Evolutionary conservation across 164 flowering plant species (phyloP).

Genomic region (Macadamia integrifolia): DNA sequence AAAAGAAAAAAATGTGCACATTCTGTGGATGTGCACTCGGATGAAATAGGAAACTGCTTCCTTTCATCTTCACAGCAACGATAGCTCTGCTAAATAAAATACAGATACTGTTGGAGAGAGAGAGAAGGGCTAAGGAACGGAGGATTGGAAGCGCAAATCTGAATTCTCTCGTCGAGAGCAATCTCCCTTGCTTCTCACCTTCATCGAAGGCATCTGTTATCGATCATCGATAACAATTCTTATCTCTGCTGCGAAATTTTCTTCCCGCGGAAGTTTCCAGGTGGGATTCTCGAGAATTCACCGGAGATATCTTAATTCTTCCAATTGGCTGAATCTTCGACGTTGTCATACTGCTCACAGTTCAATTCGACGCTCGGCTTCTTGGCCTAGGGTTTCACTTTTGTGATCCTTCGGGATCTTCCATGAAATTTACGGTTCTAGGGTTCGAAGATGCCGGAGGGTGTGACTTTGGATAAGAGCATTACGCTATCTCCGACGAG

Average conservation of each 20-base stretch:
- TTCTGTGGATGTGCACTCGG: no score
- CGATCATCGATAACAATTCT: neutral
- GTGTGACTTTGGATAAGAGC: conserved; percentile 5
- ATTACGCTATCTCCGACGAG: conserved; percentile 39
- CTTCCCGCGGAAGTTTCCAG: neutral
- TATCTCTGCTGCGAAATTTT: neutral
- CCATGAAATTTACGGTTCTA: conserved; percentile 18
- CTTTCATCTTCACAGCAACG: neutral
- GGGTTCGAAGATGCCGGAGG: conserved; percentile 15
- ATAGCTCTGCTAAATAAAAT: no score
- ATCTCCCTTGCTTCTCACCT: neutral
- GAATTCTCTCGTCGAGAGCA: conserved; percentile 1
- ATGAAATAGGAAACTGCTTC: neutral
- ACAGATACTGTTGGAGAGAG: neutral
- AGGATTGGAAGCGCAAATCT: neutral
- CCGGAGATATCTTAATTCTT: neutral
- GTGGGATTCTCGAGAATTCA: neutral
- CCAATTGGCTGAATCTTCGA: neutral
- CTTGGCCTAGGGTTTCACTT: conserved; percentile 3
- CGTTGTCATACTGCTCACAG: neutral
- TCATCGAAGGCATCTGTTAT: neutral
- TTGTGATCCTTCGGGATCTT: conserved; percentile 2
- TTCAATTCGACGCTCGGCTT: neutral
- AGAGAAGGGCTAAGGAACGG: neutral
- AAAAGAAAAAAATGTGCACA: no score